These are phyloP conservation scores for Licmophora abbreviata DNA, from an alignment of 108 stramenopile species.

Conservation along the genomic window DNA sequence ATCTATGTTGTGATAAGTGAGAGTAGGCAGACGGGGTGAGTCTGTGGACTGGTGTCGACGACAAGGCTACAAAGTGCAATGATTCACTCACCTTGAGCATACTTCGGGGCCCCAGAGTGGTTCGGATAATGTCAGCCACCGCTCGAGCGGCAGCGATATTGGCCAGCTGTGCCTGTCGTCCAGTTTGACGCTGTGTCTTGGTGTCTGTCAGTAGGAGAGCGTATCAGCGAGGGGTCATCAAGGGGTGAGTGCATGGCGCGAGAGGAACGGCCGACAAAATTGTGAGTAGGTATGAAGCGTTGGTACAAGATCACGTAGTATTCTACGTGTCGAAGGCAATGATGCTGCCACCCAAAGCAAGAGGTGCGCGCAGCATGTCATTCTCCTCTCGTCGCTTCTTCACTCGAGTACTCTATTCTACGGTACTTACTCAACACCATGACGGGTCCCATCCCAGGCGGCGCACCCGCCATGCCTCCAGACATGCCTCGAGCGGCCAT, in stretches of 20 bases:
- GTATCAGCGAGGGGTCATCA: conserved; percentile 27
- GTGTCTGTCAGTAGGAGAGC: conserved; percentile 47
- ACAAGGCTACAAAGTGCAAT: no score
- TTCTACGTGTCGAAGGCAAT: not conserved
- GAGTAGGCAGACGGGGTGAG: no score
- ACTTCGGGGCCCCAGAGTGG: conserved; percentile 94
- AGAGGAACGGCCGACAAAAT: not conserved
- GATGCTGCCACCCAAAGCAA: not conserved
- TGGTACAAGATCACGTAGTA: not conserved
- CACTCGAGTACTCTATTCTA: not conserved
- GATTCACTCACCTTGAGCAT: conserved; percentile 90
- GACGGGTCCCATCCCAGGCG: conserved; percentile 26
- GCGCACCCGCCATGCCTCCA: no score
- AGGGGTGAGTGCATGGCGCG: not conserved
- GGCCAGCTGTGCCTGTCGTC: conserved; percentile 93
- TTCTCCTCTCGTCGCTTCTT: not conserved
- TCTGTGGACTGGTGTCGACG: no score
- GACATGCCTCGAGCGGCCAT: no score
- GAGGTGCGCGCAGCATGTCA: not conserved
- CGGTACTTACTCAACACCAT: conserved; percentile 86
- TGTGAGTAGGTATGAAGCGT: not conserved
- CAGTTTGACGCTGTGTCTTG: conserved; percentile 95
- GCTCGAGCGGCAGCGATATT: conserved; percentile 96
- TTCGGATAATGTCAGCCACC: conserved; percentile 95
- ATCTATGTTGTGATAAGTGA: conserved; percentile 63